These are phyloP conservation scores for Fibroporia radiculosa DNA, from an alignment of 768 basidiomycete genomes.

Conservation along the genomic window DNA sequence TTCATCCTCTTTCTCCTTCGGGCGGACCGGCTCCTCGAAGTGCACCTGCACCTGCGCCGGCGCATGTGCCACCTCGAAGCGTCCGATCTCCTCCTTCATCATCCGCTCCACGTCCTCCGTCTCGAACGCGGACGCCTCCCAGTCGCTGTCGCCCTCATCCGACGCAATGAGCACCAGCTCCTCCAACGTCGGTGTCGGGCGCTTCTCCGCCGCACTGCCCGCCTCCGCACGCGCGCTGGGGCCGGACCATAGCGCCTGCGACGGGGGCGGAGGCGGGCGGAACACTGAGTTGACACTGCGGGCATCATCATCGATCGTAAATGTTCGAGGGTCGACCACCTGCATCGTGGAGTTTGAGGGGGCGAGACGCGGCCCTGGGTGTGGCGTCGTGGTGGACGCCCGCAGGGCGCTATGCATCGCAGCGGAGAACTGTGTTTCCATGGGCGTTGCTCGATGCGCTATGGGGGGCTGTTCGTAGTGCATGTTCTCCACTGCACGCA, in stretches of 20 bases:
- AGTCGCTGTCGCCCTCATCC: slow-evolving; percentile 13
- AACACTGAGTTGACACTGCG: slow-evolving; percentile 1
- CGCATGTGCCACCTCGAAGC: not conserved
- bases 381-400: not conserved
- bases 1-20: not conserved
- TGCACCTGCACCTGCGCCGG: too few relatives aligned
- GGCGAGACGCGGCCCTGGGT: not conserved
- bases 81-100: slow-evolving; percentile 1
- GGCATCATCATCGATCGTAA: slow-evolving; percentile 1
- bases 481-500: not conserved
- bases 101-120: slow-evolving; percentile 8
- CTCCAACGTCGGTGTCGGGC: slow-evolving; percentile 13
- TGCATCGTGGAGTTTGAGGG: not conserved
- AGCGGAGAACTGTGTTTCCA: not conserved
- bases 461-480: not conserved
- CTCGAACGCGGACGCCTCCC: slow-evolving; percentile 15
- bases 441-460: not conserved
- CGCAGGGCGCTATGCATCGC: not conserved
- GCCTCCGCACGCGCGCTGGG: slow-evolving; percentile 5
- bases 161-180: slow-evolving; percentile 15
- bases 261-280: not conserved
- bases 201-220: slow-evolving; percentile 4
- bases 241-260: slow-evolving; percentile 6
- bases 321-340: not conserved
- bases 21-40: not conserved